Evolutionary conservation across 306 rosid genomes (phyloP).

Genomic region (Quercus agrifolia): DNA sequence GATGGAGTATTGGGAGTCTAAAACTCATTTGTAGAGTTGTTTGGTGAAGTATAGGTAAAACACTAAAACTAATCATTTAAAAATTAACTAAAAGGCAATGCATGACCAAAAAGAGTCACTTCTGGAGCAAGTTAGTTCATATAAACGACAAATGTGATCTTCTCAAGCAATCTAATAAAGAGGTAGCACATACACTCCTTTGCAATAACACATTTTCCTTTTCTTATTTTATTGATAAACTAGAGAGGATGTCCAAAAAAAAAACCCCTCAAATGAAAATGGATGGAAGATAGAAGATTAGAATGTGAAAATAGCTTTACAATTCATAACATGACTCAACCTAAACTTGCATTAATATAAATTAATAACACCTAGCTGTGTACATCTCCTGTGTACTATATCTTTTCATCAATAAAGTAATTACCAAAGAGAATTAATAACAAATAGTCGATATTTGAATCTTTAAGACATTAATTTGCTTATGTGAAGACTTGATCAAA

Average conservation of each 20-base stretch:
- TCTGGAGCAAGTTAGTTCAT: not conserved
- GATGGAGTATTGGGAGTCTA: not conserved
- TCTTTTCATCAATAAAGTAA: not conserved
- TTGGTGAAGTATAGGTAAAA: not conserved
- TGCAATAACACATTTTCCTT: not conserved
- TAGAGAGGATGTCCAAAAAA: not conserved
- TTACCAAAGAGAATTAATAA: not conserved
- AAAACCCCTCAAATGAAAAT: not conserved
- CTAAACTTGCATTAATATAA: not conserved
- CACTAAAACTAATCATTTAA: not conserved
- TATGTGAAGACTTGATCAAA: no score
- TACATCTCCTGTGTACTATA: no score
- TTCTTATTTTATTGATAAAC: not conserved
- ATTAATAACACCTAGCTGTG: not conserved
- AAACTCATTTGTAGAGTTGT: not conserved
- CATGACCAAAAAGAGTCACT: not conserved
- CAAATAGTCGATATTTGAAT: not conserved
- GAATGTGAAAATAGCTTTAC: not conserved
- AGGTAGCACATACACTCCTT: not conserved
- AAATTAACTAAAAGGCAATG: not conserved
- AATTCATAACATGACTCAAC: not conserved
- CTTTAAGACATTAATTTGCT: not conserved
- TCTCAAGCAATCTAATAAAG: not conserved
- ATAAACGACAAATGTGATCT: not conserved
- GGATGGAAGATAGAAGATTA: not conserved